phyloP scores from a whole-genome alignment of 129 eudicot species.

The Saposhnikovia divaricata region DNA sequence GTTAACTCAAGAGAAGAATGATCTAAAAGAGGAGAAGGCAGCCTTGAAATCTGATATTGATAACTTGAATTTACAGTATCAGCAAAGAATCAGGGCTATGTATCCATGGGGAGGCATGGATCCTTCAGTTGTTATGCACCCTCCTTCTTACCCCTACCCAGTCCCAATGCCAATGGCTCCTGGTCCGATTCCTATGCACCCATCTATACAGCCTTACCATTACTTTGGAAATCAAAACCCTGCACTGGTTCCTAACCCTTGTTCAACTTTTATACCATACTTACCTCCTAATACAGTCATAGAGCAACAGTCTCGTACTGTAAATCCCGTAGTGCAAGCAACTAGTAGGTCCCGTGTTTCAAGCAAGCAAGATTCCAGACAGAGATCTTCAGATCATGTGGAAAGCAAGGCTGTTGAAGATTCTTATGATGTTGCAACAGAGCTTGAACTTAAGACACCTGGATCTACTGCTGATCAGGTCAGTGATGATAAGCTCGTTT shows the following conservation, averaged over 20 bases:
- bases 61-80: constrained; percentile 67
- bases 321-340: constrained; percentile 45
- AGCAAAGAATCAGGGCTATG: constrained; percentile 61
- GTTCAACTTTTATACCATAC: constrained; percentile 60
- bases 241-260: constrained; percentile 54
- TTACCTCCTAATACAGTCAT: constrained; percentile 39
- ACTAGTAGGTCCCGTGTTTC: constrained; percentile 45
- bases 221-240: constrained; percentile 67
- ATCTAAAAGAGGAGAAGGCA: constrained; percentile 83
- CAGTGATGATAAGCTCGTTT: background rate
- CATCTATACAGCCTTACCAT: constrained; percentile 78
- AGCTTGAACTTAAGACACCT: constrained; percentile 82
- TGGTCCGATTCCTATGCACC: constrained; percentile 78
- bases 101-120: constrained; percentile 87
- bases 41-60: constrained; percentile 78
- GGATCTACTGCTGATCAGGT: constrained; percentile 85
- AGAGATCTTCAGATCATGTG: constrained; percentile 42
- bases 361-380: constrained; percentile 47
- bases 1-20: constrained; percentile 95
- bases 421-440: constrained; percentile 72
- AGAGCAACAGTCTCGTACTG: constrained; percentile 56
- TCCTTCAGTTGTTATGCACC: constrained; percentile 82
- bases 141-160: constrained; percentile 72
- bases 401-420: constrained; percentile 53
- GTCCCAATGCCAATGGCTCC: constrained; percentile 69